Percentiles rank a stretch among this genome's conserved stretches.
These are phyloP conservation scores for Mortierella sp. DNA, from an alignment of 371 early-diverging fungal genomes.

Conservation along the genomic window DNA sequence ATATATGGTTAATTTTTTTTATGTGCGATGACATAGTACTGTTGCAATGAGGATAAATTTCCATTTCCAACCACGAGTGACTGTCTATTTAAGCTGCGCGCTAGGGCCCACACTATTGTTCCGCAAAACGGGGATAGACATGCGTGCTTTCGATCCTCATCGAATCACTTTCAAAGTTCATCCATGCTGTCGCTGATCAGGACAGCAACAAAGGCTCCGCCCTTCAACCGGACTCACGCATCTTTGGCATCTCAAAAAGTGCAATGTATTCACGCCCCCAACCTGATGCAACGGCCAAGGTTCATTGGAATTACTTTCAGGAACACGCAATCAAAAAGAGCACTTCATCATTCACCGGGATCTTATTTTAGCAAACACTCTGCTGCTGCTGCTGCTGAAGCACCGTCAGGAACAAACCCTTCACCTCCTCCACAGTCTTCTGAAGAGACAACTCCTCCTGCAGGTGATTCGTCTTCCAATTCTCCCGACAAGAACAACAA, in stretches of 20 bases:
- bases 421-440: constrained; percentile 2
- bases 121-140: not conserved
- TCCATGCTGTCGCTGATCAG: constrained; percentile 40
- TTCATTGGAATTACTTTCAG: not conserved
- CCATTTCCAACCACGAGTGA: not conserved
- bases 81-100: not conserved
- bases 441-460: not conserved
- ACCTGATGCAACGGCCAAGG: not conserved
- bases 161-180: not conserved
- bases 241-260: not conserved
- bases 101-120: not conserved
- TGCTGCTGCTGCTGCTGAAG: not conserved
- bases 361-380: not conserved
- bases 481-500: not conserved
- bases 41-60: not conserved
- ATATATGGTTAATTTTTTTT: too few relatives aligned
- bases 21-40: not conserved
- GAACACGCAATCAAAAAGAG: not conserved
- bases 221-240: not conserved
- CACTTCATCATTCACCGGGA: constrained; percentile 3
- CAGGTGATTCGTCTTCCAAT: not conserved
- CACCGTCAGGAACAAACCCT: constrained; percentile 2
- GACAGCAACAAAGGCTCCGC: constrained; percentile 11
- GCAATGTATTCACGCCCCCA: not conserved
- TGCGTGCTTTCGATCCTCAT: not conserved